Base-by-base conservation (phyloP, 768 basidiomycete genomes). In the Mycena sanguinolenta region DNA sequence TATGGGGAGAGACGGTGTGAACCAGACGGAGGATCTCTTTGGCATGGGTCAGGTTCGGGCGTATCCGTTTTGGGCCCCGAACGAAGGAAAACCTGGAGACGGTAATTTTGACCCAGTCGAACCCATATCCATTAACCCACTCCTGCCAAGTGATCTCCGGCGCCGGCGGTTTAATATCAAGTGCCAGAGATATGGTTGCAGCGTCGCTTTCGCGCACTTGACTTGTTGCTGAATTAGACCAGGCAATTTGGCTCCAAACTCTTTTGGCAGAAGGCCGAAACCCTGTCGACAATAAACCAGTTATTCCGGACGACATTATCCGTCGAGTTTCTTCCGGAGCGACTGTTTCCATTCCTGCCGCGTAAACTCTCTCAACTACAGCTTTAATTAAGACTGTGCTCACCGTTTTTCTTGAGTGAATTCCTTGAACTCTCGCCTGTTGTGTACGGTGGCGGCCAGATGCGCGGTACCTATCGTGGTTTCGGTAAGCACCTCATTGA, bases 391-490 rank as follows among this genome's bases (percentile, higher is more conserved):
- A 16, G 23, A 8, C 3, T 28, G 27, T 49, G 23, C 46, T 14
- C 55, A 32, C 19, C 32, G 39, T 14, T n/a, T 27, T 7, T 3
- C 28, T 17, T 50, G 74, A 75, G 8, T 36, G n/a, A 27, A 59
- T 68, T 67, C 44, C 76, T 76, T 7, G 76, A 77, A 46, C 55
- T 76, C 9, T 75, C 75, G 0, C 75, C 77, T 4, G 13, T 57
- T 1, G 78, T 79, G 3, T 79, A 77, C 62, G 78, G 78, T 19
- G 77, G 75, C 1, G 78, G 75, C 8, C 75, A 75, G 46, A 6
- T 21, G 23, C 73, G 74, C 9, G 63, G 65, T 4, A 75, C 73
- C 1, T 77, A 76, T 60, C 62, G 75, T 14, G 74, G 74, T 4
- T 69, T 75, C 50, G 75, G 74, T 77, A 38, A 14, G 72, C 62